Evolutionary conservation across 1,284 basidiomycete genomes (phyloP).

Genomic region (Pseudozyma hubeiensis): DNA sequence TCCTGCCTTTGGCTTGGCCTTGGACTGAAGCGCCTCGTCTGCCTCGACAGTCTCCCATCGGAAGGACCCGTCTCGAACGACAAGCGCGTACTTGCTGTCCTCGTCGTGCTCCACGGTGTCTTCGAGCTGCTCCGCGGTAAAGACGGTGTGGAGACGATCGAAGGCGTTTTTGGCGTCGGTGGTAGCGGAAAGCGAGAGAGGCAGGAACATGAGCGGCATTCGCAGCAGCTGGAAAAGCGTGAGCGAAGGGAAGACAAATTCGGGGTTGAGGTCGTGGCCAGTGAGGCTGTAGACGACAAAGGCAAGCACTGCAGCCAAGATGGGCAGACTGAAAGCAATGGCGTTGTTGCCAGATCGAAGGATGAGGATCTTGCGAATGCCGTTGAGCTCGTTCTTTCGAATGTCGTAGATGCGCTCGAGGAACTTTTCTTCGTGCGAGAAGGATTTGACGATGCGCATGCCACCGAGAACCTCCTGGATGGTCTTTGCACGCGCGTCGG

Average conservation of each 20-base stretch:
- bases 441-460: slow-evolving; percentile 68
- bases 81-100: slow-evolving; percentile 47
- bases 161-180: slow-evolving; percentile 65
- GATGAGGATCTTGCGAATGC: slow-evolving; percentile 81
- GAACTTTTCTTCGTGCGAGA: slow-evolving; percentile 62
- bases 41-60: slow-evolving; percentile 57
- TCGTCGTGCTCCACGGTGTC: slow-evolving; percentile 78
- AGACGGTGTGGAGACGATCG: slow-evolving; percentile 70
- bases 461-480: slow-evolving; percentile 66
- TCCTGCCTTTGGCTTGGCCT: slow-evolving; percentile 27
- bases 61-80: slow-evolving; percentile 48
- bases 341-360: slow-evolving; percentile 79
- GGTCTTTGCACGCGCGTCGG: slow-evolving; percentile 74
- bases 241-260: slow-evolving; percentile 70
- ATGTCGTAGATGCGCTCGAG: slow-evolving; percentile 78
- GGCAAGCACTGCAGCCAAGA: slow-evolving; percentile 83
- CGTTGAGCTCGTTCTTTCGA: slow-evolving; percentile 80
- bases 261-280: slow-evolving; percentile 77
- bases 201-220: slow-evolving; percentile 78
- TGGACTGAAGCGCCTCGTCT: slow-evolving; percentile 31
- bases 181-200: slow-evolving; percentile 63
- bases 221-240: slow-evolving; percentile 73
- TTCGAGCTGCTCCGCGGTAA: slow-evolving; percentile 75
- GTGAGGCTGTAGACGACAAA: slow-evolving; percentile 84
- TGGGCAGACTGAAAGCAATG: slow-evolving; percentile 78